Evolutionary conservation across 768 basidiomycete species (phyloP), one percentile per base, ranked within the genome.

Genomic region (Agaricus bisporus): DNA sequence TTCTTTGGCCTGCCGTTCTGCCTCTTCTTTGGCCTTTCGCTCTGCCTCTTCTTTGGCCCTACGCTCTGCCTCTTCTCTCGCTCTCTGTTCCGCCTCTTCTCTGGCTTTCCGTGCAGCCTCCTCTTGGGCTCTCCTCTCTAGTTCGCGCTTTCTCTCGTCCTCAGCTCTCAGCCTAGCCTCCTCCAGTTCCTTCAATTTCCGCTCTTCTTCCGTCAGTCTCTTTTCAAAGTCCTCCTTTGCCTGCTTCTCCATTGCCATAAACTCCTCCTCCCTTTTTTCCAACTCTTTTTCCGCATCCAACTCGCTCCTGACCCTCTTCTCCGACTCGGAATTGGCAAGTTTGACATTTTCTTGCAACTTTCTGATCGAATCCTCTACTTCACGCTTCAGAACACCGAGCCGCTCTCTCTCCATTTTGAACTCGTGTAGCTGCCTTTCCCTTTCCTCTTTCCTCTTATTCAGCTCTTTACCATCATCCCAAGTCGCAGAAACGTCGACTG

Each of bases 401-500:
- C 43, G 44, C 51, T 52, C 51, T 20, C 51, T 37, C 51, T 52
- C 51, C 42, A 45, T 15, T 42, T 10, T 45, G 14, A 52, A 45
- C 18, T 52, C 50, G 1, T 36, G 20, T 29, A 43, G 5, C 41
- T 51, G 41, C 29, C 42, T 20, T 4, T 28, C 43, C 44, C 43
- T 36, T 43, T 52, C 43, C 20, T 52, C 51, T 18, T 45, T 52
- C 26, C 38, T 7, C 32, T 3, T 44, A 35, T 28, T 52, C 51
- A 52, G 43, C 35, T 37, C 43, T 3, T 17, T 35, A 14, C 51
- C 42, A 11, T 52, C 51, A 36, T 52, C 44, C 51, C 51, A 52
- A 1, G 51, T 52, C 41, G 51, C 51, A 17, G 51, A 52, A n/a
- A 45, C 43, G 14, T 52, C 51, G 44, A 52, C 42, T 14, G 51